Base-by-base conservation (phyloP, 768 basidiomycete species). In the Hemileccinum rubropunctum region DNA sequence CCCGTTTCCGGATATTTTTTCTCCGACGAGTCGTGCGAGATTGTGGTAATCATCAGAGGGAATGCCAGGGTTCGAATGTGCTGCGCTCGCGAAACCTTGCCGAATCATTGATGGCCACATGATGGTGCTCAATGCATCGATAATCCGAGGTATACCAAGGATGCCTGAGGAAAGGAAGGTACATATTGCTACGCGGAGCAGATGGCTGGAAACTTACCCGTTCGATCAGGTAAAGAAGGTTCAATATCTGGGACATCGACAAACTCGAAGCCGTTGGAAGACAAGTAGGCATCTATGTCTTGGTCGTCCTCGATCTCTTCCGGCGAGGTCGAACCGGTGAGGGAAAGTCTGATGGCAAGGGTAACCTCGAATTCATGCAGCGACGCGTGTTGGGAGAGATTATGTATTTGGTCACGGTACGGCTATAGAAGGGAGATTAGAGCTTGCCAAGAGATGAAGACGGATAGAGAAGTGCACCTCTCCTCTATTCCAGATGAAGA, bases 21-120 rank as follows among this genome's bases (percentile, higher is more conserved):
- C 36, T 10, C 59, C 49, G 17, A 68, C 53, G 4, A 67, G 23
- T 34, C 49, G 54, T 6, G 57, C 53, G 28, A 66, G 57, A 48
- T 58, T 51, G 36, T 53, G 50, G 34, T 67, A 60, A 23, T 57
- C 53, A 30, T 46, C 56, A 3, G 56, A 54, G 45, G 62, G 38
- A 43, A 52, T 17, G 3, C 46, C 33, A 27, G 28, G 23, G 15
- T 47, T 38, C 15, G 42, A 35, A 37, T 38, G 34, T 15, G 32
- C 21, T n/a, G 48, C 18, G 2, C 42, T 32, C 26, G 45, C 40
- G 26, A 40, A 37, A 32, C 35, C 39, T 33, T 50, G 56, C 4
- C 47, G 59, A 40, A 79, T 68, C 80, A 93, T 84, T 0, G 85
- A 86, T 4, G 90, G 85, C 90, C 90, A 93, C 84, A 92, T 90